Base-by-base conservation (phyloP, 495 filamentous ascomycete genomes). In the Xylaria palmicola region DNA sequence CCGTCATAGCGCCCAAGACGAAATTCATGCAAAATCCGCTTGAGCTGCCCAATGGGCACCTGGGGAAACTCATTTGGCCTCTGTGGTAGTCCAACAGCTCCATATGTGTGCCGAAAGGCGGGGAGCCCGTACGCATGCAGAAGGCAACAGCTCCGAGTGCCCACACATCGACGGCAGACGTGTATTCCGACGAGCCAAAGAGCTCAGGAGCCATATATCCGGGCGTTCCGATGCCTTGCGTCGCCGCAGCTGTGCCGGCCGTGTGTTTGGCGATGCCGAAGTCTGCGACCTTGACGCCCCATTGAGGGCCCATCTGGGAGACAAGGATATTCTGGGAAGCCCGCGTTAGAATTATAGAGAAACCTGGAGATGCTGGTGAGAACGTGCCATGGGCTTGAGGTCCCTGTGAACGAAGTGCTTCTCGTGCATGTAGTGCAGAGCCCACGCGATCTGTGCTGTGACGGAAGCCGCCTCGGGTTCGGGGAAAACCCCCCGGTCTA, bases 261-360 rank as follows among this genome's bases (percentile, higher is more conserved):
- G 17, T 34, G 22, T 56, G 49, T 60, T 67, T 67, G 39, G 22
- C 54, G 41, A 67, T 58, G 39, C 65, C 65, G 26, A 67, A 65
- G 39, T 67, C 65, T 12, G 62, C 57, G 29, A 67, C 53, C 36
- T 65, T 65, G 41, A 67, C 58, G 27, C 32, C 24, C 65, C 65
- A 67, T 34, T 65, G 24, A 45, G 41, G 41, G 17, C 34, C 50
- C n/a, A 27, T 5, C 13, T 40, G 22, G n/a, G 15, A 29, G 2
- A 67, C 47, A 6, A 65, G 55, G 19, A 67, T 57, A 32, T 65
- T 64, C 61, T 64, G 17, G 6, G 47, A 17, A 26, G 52, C n/a
- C 13, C 47, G 29, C 41, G 37, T 40, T 37, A 39, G 30, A 29
- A 39, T 24, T 36, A 6, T n/a, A 27, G 19, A 49, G 6, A 55